phyloP scores from a whole-genome alignment of 148 eudicot species.

The Rhododendron williamsianum region DNA sequence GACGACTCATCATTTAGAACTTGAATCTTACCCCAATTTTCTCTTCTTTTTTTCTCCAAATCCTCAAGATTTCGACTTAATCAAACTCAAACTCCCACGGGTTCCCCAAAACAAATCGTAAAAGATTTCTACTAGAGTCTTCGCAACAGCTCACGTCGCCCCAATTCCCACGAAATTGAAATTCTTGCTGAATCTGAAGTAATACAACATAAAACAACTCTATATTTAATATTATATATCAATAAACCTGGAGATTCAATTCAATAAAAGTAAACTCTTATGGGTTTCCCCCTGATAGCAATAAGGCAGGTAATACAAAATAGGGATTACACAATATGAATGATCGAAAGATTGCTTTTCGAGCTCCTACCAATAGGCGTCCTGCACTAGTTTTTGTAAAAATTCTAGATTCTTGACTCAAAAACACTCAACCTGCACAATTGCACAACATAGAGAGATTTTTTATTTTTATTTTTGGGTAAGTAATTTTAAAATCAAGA shows the following conservation, averaged over 20 bases:
- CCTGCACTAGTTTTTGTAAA: too few relatives aligned
- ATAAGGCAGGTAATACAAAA: neutral
- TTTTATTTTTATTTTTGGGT: too few relatives aligned
- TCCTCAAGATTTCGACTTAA: neutral
- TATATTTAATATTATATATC: neutral
- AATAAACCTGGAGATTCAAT: neutral
- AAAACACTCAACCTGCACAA: neutral
- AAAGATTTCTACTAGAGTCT: neutral
- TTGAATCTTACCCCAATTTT: neutral
- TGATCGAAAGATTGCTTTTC: too few relatives aligned
- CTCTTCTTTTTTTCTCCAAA: neutral
- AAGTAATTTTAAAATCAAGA: too few relatives aligned
- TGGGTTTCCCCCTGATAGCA: neutral
- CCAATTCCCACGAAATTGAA: neutral
- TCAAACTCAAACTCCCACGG: neutral
- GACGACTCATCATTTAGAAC: slow-evolving; percentile 41
- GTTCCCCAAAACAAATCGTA: neutral
- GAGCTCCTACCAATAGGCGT: too few relatives aligned
- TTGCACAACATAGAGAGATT: neutral
- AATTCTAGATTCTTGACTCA: neutral
- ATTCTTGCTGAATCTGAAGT: neutral
- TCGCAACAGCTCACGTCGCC: neutral
- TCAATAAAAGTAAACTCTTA: neutral
- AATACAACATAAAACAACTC: neutral
- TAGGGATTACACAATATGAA: neutral